These are phyloP conservation scores for Plantago coronopus DNA, from an alignment of 305 asterid species.

Conservation along the genomic window DNA sequence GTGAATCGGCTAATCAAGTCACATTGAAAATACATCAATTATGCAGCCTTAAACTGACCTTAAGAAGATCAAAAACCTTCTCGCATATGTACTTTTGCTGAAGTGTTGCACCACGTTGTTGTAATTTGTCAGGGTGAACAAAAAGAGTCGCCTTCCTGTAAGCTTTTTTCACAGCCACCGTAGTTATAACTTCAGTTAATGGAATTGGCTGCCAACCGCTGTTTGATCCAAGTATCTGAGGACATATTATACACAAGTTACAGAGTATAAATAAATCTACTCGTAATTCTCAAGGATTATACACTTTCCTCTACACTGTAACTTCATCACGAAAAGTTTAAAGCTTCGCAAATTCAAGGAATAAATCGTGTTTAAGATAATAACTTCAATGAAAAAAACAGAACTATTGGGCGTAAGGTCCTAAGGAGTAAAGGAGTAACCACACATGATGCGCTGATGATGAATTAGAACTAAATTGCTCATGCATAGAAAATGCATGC, in stretches of 20 bases:
- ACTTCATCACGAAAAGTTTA: too few species aligned
- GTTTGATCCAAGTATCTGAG: constrained; percentile 90
- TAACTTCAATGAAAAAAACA: too few species aligned
- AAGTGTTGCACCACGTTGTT: constrained; percentile 86
- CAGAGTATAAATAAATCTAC: background rate
- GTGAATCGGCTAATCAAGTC: too few species aligned
- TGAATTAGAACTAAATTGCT: background rate
- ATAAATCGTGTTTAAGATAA: too few species aligned
- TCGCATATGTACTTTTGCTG: constrained; percentile 87
- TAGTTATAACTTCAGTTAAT: constrained; percentile 74
- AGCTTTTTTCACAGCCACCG: constrained; percentile 78
- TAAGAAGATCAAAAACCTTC: constrained; percentile 91
- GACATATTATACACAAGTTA: constrained; percentile 6
- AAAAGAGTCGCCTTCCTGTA: constrained; percentile 91
- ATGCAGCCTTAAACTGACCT: constrained; percentile 41
- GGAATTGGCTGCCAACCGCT: constrained; percentile 96
- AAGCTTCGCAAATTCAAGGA: too few species aligned
- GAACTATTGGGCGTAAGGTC: too few species aligned
- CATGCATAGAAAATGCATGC: background rate
- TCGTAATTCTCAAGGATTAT: too few species aligned
- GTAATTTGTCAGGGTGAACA: constrained; percentile 95
- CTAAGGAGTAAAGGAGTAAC: too few species aligned
- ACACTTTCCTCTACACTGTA: too few species aligned
- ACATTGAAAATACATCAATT: background rate
- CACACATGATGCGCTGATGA: background rate